Percentiles rank a stretch among this genome's conserved stretches.
Evolutionary conservation across 106 monocot species (phyloP).

Genomic region (Apostasia shenzhenica): DNA sequence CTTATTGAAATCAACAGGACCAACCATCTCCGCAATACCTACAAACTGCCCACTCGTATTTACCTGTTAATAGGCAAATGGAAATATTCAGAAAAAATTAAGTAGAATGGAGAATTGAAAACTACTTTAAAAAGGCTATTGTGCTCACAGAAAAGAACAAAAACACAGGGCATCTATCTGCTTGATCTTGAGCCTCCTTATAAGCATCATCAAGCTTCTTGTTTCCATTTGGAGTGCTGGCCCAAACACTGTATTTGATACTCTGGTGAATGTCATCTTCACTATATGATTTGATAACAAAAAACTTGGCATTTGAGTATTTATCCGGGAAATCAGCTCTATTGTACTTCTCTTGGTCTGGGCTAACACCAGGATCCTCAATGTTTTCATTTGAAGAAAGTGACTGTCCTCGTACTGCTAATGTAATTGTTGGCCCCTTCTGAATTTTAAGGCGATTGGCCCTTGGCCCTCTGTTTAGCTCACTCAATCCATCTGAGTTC

Average conservation of each 20-base stretch:
- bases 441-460: constrained; percentile 36
- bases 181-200: constrained; percentile 48
- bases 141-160: constrained; percentile 73
- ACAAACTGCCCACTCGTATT: constrained; percentile 94
- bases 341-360: constrained; percentile 58
- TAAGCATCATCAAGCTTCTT: constrained; percentile 78
- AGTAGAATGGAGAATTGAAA: not conserved
- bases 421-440: constrained; percentile 14
- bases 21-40: constrained; percentile 81
- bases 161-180: constrained; percentile 56
- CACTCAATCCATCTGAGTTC: constrained; percentile 58
- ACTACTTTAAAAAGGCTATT: constrained; percentile 2
- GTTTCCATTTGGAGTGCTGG: constrained; percentile 80
- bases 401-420: constrained; percentile 35
- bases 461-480: constrained; percentile 73
- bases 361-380: constrained; percentile 31
- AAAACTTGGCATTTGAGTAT: constrained; percentile 65
- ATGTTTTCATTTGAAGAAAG: constrained; percentile 12
- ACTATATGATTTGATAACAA: constrained; percentile 83
- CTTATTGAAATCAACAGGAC: constrained; percentile 82
- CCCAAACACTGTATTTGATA: constrained; percentile 82
- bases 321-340: constrained; percentile 45
- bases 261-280: constrained; percentile 87
- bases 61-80: constrained; percentile 26
- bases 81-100: not conserved